phyloP scores from a whole-genome alignment of 2,329 filamentous ascomycete species.

The Alternaria conjuncta region DNA sequence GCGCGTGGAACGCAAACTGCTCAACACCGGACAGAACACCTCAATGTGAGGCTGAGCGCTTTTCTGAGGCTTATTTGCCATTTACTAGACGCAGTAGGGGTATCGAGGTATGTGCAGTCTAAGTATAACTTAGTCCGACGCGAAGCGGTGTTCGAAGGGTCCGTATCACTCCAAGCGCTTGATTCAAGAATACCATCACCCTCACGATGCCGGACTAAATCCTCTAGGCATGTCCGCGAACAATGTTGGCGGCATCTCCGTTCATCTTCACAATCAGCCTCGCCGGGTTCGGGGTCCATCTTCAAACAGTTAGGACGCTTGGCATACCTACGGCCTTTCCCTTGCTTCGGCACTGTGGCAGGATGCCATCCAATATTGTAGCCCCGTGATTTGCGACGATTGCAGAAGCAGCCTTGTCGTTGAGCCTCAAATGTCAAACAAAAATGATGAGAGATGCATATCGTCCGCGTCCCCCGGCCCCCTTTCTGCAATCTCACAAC shows the following conservation, averaged over 20 bases:
- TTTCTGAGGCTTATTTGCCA: background rate
- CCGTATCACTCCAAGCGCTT: background rate
- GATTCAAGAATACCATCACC: background rate
- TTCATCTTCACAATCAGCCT: background rate
- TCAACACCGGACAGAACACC: background rate
- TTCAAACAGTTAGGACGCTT: constrained; percentile 11
- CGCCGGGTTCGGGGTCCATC: constrained; percentile 1
- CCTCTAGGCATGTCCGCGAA: background rate
- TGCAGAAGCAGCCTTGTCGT: background rate
- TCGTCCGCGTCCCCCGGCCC: constrained; percentile 7
- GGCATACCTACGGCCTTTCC: constrained; percentile 1
- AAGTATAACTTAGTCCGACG: background rate
- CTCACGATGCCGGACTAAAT: background rate
- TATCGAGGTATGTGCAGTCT: background rate
- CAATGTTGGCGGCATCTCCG: constrained; percentile 2
- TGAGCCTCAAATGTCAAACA: background rate
- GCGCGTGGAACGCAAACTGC: background rate
- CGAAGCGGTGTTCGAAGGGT: background rate
- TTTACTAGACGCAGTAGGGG: background rate
- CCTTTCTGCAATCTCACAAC: constrained; percentile 9
- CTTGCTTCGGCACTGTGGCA: constrained; percentile 5
- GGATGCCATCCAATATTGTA: background rate
- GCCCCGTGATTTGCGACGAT: background rate
- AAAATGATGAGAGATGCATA: background rate
- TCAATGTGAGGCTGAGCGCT: background rate